Evolutionary conservation across 2,329 filamentous ascomycete genomes (phyloP).

Genomic region (Colletotrichum orchidophilum): DNA sequence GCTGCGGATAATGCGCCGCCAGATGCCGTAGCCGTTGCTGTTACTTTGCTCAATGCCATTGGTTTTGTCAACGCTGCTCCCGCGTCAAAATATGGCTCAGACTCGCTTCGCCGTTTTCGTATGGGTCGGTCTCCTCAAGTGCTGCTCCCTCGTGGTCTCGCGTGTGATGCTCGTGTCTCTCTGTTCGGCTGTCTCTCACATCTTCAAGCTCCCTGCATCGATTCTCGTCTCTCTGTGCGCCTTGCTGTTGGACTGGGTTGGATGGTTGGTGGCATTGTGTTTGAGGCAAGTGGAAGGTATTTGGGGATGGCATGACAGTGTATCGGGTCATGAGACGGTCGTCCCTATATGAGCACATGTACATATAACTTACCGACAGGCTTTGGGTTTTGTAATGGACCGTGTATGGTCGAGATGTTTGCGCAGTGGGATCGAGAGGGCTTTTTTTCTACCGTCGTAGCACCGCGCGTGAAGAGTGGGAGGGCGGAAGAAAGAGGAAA

Average conservation of each 20-base stretch:
- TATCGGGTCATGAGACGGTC: constrained; percentile 5
- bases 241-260: neutral
- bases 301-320: constrained; percentile 1
- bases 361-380: constrained; percentile 26
- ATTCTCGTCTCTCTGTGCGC: neutral
- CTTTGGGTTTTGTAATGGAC: constrained; percentile 15
- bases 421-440: constrained; percentile 34
- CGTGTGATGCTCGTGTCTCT: neutral
- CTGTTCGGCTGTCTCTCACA: neutral
- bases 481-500: constrained; percentile 28
- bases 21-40: neutral
- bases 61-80: neutral
- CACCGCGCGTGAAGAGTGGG: constrained; percentile 31
- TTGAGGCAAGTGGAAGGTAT: neutral
- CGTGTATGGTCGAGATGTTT: constrained; percentile 14
- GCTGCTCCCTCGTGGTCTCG: neutral
- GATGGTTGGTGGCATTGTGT: neutral
- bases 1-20: neutral
- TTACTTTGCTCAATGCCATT: neutral
- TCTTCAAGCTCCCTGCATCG: neutral
- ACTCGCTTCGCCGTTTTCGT: constrained; percentile 24
- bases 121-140: neutral
- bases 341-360: constrained; percentile 5
- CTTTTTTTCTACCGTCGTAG: constrained; percentile 33
- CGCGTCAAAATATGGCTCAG: neutral